Conservation (phyloP, 306 rosid species). For the Crataegus laevigata region DNA sequence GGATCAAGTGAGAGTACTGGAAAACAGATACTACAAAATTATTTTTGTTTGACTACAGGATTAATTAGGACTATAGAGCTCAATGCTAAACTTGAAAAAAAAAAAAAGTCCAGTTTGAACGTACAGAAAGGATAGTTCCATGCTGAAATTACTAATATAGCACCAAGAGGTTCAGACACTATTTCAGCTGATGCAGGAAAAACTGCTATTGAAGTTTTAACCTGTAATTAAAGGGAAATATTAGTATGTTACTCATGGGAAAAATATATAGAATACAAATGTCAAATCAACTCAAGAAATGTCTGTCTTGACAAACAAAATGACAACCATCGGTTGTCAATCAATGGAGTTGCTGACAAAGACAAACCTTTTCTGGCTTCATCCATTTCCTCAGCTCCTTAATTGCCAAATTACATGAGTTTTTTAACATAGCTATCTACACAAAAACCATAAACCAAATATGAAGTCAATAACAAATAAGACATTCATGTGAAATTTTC, state of each 20-base stretch:
- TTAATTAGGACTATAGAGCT: background rate
- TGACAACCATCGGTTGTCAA: background rate
- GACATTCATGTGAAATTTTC: background rate
- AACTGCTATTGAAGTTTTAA: constrained; percentile 53
- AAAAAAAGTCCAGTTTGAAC: constrained; percentile 24
- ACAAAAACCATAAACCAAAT: constrained; percentile 15
- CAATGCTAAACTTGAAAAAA: background rate
- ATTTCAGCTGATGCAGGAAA: constrained; percentile 96
- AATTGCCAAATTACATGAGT: constrained; percentile 47
- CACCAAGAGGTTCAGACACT: constrained; percentile 91
- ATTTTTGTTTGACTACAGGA: background rate
- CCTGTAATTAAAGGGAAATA: constrained; percentile 39
- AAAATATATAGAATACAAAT: background rate
- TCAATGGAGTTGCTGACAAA: constrained; percentile 3
- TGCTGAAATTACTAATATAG: constrained; percentile 71
- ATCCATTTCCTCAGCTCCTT: constrained; percentile 69
- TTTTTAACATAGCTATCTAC: constrained; percentile 70
- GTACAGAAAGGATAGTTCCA: constrained; percentile 99
- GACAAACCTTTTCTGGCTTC: constrained; percentile 68
- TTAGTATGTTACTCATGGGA: background rate
- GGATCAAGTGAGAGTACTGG: constrained; percentile 92
- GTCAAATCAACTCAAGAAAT: background rate
- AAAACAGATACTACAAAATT: constrained; percentile 16
- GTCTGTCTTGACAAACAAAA: background rate
- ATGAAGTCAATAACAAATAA: background rate